These are phyloP conservation scores for Petunia secreta DNA, from an alignment of 257 asterid species.

Conservation along the genomic window DNA sequence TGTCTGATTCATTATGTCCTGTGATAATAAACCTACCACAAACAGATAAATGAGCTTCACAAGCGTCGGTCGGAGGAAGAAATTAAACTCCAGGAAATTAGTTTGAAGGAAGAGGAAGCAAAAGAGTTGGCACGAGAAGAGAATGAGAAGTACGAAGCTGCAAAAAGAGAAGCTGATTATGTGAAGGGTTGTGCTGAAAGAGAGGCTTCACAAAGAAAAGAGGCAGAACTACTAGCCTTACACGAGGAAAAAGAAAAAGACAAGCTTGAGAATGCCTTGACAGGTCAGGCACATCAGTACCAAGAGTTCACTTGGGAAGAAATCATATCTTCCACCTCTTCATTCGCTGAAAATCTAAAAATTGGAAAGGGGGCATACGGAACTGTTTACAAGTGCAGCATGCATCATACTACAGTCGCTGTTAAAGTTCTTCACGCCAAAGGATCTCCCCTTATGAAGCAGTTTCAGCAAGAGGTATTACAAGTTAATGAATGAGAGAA, in stretches of 20 bases:
- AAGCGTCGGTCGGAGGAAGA: constrained; percentile 67
- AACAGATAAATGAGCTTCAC: constrained; percentile 70
- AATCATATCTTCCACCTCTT: constrained; percentile 64
- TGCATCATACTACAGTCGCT: constrained; percentile 84
- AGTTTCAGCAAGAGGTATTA: constrained; percentile 86
- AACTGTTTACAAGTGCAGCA: constrained; percentile 80
- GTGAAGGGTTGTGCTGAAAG: constrained; percentile 61
- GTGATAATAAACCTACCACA: constrained; percentile 21
- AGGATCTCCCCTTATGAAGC: constrained; percentile 59
- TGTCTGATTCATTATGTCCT: background rate
- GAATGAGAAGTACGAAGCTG: constrained; percentile 60
- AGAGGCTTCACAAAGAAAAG: constrained; percentile 74
- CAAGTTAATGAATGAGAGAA: constrained; percentile 20
- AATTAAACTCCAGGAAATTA: constrained; percentile 54
- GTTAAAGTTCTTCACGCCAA: constrained; percentile 74
- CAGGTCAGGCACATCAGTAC: constrained; percentile 53
- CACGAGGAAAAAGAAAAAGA: constrained; percentile 65
- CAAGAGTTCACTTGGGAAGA: constrained; percentile 86
- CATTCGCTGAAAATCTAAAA: constrained; percentile 68
- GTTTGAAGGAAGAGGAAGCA: constrained; percentile 79
- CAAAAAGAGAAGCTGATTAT: constrained; percentile 67
- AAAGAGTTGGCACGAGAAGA: constrained; percentile 59
- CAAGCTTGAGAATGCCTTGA: constrained; percentile 65
- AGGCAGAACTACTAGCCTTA: constrained; percentile 59
- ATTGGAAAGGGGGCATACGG: constrained; percentile 91